Percentiles rank a stretch among this genome's conserved stretches.
Evolutionary conservation across 441 rosid genomes (phyloP).

Genomic region (Croton laevigatus): DNA sequence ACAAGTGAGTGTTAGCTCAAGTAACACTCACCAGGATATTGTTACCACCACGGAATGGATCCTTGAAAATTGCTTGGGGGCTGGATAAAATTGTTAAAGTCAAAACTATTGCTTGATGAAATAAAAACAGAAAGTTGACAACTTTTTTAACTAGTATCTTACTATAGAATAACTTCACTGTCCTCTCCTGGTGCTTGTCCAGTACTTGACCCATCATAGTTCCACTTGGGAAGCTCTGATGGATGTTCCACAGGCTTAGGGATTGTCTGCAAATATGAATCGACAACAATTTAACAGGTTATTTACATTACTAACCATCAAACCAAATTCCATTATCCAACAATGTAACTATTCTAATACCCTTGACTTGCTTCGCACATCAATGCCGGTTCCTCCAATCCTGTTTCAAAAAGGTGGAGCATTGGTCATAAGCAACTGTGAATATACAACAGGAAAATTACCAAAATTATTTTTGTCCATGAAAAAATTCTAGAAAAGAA

Average conservation of each 20-base stretch:
- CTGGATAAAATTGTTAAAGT: slow-evolving; percentile 37
- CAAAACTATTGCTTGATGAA: slow-evolving; percentile 16
- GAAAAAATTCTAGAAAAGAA: not conserved
- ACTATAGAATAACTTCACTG: slow-evolving; percentile 97
- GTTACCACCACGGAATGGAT: slow-evolving; percentile 96
- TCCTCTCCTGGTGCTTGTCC: slow-evolving; percentile 99
- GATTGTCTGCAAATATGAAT: slow-evolving; percentile 49
- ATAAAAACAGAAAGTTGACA: slow-evolving; percentile 6
- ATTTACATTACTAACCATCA: slow-evolving; percentile 7
- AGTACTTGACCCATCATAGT: slow-evolving; percentile 96
- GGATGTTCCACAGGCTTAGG: slow-evolving; percentile 83
- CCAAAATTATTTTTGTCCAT: not conserved
- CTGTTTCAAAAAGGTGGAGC: slow-evolving; percentile 40
- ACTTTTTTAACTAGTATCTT: slow-evolving; percentile 33
- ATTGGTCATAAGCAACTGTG: not conserved
- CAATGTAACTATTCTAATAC: slow-evolving; percentile 36
- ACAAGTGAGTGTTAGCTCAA: slow-evolving; percentile 4
- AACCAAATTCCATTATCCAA: slow-evolving; percentile 4
- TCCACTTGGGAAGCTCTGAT: slow-evolving; percentile 97
- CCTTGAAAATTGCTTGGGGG: slow-evolving; percentile 97
- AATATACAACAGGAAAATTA: not conserved
- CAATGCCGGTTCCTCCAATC: slow-evolving; percentile 91
- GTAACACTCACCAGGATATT: slow-evolving; percentile 75
- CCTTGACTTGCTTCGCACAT: slow-evolving; percentile 92
- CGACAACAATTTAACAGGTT: slow-evolving; percentile 12